Percentiles rank a stretch among this genome's conserved stretches.
phyloP scores from a whole-genome alignment of 208 protist genomes.

The Crithidia acanthocephali region DNA sequence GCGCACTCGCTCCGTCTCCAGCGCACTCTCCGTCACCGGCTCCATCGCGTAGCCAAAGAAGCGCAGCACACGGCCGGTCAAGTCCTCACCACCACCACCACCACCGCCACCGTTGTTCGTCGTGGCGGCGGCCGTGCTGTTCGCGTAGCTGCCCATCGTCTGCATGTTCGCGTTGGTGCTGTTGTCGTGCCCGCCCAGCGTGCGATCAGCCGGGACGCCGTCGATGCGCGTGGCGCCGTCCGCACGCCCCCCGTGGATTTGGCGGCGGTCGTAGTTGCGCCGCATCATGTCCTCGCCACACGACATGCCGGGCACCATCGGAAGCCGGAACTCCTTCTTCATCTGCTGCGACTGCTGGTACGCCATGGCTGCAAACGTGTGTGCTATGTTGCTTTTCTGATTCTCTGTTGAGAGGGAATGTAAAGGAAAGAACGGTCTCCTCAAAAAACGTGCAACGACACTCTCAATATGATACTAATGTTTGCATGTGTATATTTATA shows the following conservation, averaged over 20 bases:
- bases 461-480: no score
- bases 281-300: conserved; percentile 92
- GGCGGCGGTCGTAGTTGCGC: conserved; percentile 86
- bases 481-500: no score
- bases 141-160: conserved; percentile 20
- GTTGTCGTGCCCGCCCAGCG: conserved; percentile 26
- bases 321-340: conserved; percentile 91
- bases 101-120: background rate
- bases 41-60: conserved; percentile 97
- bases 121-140: no score
- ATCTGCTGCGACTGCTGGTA: conserved; percentile 78
- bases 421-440: background rate
- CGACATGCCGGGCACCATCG: conserved; percentile 89
- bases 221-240: conserved; percentile 57
- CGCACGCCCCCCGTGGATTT: conserved; percentile 49
- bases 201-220: conserved; percentile 66
- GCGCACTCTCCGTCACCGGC: conserved; percentile 92
- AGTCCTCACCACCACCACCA: conserved; percentile 31
- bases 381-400: background rate
- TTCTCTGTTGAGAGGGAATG: no score
- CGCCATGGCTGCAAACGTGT: conserved; percentile 48
- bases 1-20: conserved; percentile 93
- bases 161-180: conserved; percentile 18
- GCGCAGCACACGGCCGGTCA: conserved; percentile 85
- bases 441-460: no score